A percentile compares a stretch with the other conserved stretches of the same genome.
phyloP scores from a whole-genome alignment of 495 filamentous ascomycete species.

The Clavariopsis aquatica region DNA sequence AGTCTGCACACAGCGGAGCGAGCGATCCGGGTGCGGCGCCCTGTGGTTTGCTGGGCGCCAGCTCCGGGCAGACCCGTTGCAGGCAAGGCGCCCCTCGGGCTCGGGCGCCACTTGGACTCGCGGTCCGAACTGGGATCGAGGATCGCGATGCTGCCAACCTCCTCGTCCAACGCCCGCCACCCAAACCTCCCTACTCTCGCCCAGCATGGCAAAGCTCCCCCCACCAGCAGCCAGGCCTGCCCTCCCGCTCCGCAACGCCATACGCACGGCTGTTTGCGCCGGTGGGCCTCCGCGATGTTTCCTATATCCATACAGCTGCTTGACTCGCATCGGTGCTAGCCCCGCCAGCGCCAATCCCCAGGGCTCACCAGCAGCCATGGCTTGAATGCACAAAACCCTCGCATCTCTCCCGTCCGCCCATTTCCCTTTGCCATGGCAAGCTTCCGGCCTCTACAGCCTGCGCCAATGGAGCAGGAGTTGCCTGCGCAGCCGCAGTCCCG shows the following conservation, averaged over 20 bases:
- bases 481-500: constrained; percentile 11
- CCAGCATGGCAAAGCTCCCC: constrained; percentile 12
- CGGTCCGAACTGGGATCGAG: neutral
- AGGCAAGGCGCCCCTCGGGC: neutral
- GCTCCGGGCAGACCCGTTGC: neutral
- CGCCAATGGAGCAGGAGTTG: constrained; percentile 26
- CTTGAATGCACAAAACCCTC: neutral
- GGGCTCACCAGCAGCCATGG: neutral
- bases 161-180: neutral
- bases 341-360: neutral
- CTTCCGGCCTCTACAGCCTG: constrained; percentile 30
- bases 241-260: neutral
- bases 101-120: neutral
- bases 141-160: neutral
- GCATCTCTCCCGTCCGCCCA: neutral
- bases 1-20: constrained; percentile 2
- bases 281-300: neutral
- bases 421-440: constrained; percentile 19
- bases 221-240: constrained; percentile 10
- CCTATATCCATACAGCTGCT: neutral
- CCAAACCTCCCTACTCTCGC: constrained; percentile 7
- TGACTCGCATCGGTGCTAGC: neutral
- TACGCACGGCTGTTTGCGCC: neutral
- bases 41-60: neutral
- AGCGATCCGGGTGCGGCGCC: neutral